phyloP scores from a whole-genome alignment of 208 protist species.

The Acanthamoeba triangularis region DNA sequence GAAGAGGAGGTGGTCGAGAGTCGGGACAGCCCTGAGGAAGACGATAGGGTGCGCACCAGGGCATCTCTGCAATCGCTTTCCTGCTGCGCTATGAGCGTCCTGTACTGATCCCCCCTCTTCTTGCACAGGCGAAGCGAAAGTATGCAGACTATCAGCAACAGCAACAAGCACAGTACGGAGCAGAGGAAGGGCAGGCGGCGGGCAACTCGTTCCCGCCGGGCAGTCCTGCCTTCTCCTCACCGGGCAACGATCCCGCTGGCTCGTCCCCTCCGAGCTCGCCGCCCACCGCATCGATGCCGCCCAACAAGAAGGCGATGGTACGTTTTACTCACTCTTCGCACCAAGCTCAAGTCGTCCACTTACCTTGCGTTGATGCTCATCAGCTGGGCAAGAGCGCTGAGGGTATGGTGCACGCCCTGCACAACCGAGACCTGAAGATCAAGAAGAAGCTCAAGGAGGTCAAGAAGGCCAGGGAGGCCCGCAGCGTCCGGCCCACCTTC shows the following conservation, averaged over 20 bases:
- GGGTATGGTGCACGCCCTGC: constrained; percentile 3
- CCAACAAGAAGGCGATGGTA: constrained; percentile 50
- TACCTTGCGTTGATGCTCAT: not conserved
- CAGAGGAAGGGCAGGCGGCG: not conserved
- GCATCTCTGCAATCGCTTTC: not conserved
- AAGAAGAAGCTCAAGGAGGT: constrained; percentile 62
- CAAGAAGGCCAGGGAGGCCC: constrained; percentile 41
- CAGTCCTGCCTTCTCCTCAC: constrained; percentile 5
- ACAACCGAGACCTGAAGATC: constrained; percentile 58
- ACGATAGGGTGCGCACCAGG: not conserved
- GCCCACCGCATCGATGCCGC: not conserved
- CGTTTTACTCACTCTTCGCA: not conserved
- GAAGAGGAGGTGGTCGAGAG: not conserved
- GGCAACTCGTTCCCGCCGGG: not conserved
- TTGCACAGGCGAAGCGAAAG: constrained; percentile 3
- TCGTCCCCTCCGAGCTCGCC: not conserved
- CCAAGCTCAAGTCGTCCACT: not conserved
- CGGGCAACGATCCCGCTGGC: not conserved
- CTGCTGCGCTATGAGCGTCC: not conserved
- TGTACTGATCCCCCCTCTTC: not conserved
- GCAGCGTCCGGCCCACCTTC: constrained; percentile 29
- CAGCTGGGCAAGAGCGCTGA: constrained; percentile 32
- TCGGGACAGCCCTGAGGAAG: not conserved
- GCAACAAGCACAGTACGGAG: not conserved
- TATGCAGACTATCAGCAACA: not conserved